Conservation (phyloP, 371 early-diverging fungal genomes). For the Actinomortierella ambigua region DNA sequence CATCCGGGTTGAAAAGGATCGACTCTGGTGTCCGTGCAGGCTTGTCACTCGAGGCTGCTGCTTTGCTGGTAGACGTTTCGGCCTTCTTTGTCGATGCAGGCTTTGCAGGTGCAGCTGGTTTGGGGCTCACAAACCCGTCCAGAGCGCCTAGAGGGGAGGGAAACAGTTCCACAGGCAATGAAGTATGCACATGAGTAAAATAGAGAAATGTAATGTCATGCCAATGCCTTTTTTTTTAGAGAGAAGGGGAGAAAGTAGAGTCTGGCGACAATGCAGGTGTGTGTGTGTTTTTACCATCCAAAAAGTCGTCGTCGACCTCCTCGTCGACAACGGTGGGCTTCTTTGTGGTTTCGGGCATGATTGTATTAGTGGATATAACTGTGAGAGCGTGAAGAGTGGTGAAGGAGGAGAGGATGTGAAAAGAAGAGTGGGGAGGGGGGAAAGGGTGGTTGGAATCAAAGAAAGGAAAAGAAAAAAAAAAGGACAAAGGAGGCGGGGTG, state of each 20-base stretch:
- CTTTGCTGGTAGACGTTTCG: neutral
- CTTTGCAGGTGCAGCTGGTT: constrained; percentile 29
- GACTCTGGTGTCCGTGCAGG: constrained; percentile 33
- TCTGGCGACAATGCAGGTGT: neutral
- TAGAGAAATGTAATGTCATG: neutral
- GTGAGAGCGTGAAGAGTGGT: constrained; percentile 1
- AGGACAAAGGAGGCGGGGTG: too few relatives aligned
- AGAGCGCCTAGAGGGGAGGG: constrained; percentile 23
- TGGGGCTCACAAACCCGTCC: constrained; percentile 38
- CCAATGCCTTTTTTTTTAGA: too few relatives aligned
- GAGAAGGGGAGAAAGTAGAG: neutral
- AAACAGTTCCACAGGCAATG: neutral
- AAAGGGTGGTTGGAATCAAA: too few relatives aligned
- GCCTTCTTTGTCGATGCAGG: constrained; percentile 31
- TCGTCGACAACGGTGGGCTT: constrained; percentile 42
- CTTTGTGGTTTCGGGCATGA: constrained; percentile 39
- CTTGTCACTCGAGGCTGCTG: constrained; percentile 21
- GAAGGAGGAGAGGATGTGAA: neutral
- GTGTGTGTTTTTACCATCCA: constrained; percentile 26
- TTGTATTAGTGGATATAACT: constrained; percentile 5
- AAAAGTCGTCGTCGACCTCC: constrained; percentile 46
- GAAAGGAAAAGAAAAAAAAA: too few relatives aligned
- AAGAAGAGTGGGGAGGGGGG: neutral
- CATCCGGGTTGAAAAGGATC: constrained; percentile 36
- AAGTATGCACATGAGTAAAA: neutral